A percentile compares a stretch with the other conserved stretches of the same genome.
Evolutionary conservation across 2,329 filamentous ascomycete genomes (phyloP).

Genomic region (Xylaria sp.): DNA sequence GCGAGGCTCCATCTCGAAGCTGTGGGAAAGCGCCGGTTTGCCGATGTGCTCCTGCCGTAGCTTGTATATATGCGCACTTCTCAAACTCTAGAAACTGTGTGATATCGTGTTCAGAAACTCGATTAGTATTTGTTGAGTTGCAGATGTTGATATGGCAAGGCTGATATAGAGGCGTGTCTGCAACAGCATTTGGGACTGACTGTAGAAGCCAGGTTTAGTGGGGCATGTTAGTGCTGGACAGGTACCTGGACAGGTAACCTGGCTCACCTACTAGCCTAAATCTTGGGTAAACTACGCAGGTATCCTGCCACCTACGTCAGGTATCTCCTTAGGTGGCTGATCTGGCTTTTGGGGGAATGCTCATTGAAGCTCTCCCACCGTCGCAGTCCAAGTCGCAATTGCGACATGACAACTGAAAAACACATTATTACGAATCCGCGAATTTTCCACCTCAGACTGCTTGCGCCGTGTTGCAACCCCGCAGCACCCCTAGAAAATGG

Average conservation of each 20-base stretch:
- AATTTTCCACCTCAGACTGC: neutral
- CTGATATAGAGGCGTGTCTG: slow-evolving; percentile 13
- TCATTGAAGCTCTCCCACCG: slow-evolving; percentile 24
- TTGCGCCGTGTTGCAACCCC: neutral
- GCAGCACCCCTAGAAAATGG: slow-evolving; percentile 20
- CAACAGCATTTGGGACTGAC: neutral
- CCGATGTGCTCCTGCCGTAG: neutral
- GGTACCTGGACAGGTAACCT: neutral
- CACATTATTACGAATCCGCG: neutral
- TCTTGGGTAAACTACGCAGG: slow-evolving; percentile 9
- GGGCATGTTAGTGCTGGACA: neutral
- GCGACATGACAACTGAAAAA: slow-evolving; percentile 27
- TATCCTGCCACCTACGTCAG: slow-evolving; percentile 8
- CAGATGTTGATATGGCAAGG: slow-evolving; percentile 13
- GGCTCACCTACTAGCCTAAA: neutral
- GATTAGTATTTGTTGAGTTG: slow-evolving; percentile 2
- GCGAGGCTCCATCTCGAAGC: slow-evolving; percentile 72
- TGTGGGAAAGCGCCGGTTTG: slow-evolving; percentile 1
- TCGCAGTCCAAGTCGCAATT: slow-evolving; percentile 12
- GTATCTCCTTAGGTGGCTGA: slow-evolving; percentile 3
- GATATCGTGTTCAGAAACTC: neutral
- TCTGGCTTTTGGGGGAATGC: slow-evolving; percentile 27
- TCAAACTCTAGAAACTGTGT: neutral
- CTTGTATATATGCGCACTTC: neutral
- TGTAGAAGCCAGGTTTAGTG: neutral